Evolutionary conservation across 1,284 basidiomycete genomes (phyloP), one percentile per base, ranked within the genome.

Genomic region (Cutaneotrichosporon sp.): DNA sequence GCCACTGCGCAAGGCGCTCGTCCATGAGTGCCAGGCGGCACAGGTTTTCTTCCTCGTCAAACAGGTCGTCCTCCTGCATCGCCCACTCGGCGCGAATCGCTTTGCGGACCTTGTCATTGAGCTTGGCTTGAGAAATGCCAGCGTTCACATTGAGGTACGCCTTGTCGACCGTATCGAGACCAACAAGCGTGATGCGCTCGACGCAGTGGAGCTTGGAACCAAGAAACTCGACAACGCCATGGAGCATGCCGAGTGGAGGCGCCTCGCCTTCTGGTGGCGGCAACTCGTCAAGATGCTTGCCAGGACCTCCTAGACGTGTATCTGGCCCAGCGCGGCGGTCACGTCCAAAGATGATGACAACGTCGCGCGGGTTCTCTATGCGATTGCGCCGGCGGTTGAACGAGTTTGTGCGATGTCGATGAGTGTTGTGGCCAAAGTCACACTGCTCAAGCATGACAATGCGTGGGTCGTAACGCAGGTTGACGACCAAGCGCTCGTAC

Each of bases 11-110:
- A 18, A 45, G 43, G 15, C 43, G 43, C 43, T 45, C 43, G 33
- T 45, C 43, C 43, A 45, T 45, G 12, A 45, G 43, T 17, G 43
- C 43, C 12, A 45, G 43, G 26, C 43, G 43, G 43, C 43, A 45
- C 10, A 45, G 43, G 33, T 45, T 45, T 33, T 45, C 43, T 33
- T 45, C 43, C 33, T 45, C 43, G 30, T 45, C 43, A 18, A 45
- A 45, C 30, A 45, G 33, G 33, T 45, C 43, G 43, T 45, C 43
- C 12, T 45, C 43, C 43, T 45, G 43, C 18, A 33, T 17, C 7
- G 43, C 43, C 10, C 23, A 35, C 43, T 45, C 43, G 8, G 18
- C 43, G 13, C 43, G 43, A 17, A 45, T 45, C 33, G 43, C 43
- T 18, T 45, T 45, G 43, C 43, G 43, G 17, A 45, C 30, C 43